Evolutionary conservation across 2,329 filamentous ascomycete species (phyloP).

Genomic region (Pseudogymnoascus sp.): DNA sequence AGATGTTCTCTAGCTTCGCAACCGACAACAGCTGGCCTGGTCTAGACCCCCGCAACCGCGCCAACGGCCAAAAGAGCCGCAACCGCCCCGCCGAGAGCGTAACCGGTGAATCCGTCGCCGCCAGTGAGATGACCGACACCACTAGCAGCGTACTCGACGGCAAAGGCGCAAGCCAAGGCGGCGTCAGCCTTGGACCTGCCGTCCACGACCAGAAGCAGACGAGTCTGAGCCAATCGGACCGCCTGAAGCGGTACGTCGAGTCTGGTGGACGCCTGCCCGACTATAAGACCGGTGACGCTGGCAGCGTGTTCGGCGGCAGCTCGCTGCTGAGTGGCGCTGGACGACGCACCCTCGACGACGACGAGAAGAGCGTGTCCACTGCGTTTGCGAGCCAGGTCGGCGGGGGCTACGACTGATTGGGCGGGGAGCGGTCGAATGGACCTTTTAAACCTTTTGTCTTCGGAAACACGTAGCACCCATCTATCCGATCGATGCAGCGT

Average conservation of each 20-base stretch:
- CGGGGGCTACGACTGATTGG: conserved; percentile 30
- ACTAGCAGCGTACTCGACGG: conserved; percentile 69
- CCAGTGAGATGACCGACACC: conserved; percentile 80
- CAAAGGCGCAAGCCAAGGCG: conserved; percentile 70
- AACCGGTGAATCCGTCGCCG: conserved; percentile 85
- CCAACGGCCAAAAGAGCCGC: conserved; percentile 56
- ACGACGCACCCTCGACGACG: conserved; percentile 62
- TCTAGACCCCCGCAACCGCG: conserved; percentile 57
- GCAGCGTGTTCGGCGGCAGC: conserved; percentile 59
- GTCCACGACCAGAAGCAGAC: conserved; percentile 53
- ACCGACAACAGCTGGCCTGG: conserved; percentile 76
- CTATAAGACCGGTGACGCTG: conserved; percentile 43
- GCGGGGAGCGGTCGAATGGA: conserved; percentile 7
- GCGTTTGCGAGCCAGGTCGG: conserved; percentile 94
- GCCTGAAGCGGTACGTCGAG: conserved; percentile 90
- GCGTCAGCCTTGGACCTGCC: conserved; percentile 57
- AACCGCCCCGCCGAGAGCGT: conserved; percentile 66
- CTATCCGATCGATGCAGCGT: conserved; percentile 8
- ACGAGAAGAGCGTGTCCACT: conserved; percentile 91
- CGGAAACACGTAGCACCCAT: conserved; percentile 10
- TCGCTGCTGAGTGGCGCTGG: conserved; percentile 29
- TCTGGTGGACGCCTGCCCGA: conserved; percentile 60
- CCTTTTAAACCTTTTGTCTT: conserved; percentile 6
- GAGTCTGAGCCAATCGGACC: conserved; percentile 74
- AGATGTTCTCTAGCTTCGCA: conserved; percentile 91